Evolutionary conservation across 306 rosid genomes (phyloP).

Genomic region (Prunus padus): DNA sequence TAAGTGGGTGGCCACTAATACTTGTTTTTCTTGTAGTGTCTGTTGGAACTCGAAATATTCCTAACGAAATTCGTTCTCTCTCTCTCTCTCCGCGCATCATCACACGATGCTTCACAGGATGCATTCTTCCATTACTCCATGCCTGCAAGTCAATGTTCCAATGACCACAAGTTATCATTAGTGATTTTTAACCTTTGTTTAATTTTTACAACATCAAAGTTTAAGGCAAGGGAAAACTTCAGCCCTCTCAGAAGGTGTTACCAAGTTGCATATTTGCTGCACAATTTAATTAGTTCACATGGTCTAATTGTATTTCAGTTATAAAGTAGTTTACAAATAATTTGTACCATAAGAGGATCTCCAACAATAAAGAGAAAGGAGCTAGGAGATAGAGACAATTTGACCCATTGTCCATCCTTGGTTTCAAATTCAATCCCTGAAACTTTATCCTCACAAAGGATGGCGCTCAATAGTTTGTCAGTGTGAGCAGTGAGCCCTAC

Average conservation of each 20-base stretch:
- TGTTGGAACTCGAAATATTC: conserved; percentile 9
- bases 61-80: conserved; percentile 11
- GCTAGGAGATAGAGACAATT: conserved; percentile 9
- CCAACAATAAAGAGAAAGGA: conserved; percentile 16
- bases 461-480: conserved; percentile 14
- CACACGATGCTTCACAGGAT: conserved; percentile 11
- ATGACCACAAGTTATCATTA: neutral
- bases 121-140: conserved; percentile 30
- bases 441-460: conserved; percentile 22
- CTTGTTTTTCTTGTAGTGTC: too few relatives aligned
- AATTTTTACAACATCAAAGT: neutral
- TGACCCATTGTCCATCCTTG: conserved; percentile 27
- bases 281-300: neutral
- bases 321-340: neutral
- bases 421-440: conserved; percentile 22
- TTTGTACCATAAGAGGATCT: conserved; percentile 21
- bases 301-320: neutral
- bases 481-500: neutral
- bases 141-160: conserved; percentile 7
- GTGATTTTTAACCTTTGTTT: neutral
- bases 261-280: too few relatives aligned
- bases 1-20: too few relatives aligned
- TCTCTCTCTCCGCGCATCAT: conserved; percentile 10
- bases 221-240: neutral
- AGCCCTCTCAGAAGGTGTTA: too few relatives aligned